Percentiles rank a stretch among this genome's conserved stretches.
These are phyloP conservation scores for Ophiostoma quercus DNA, from an alignment of 2,329 filamentous ascomycete genomes.

Conservation along the genomic window DNA sequence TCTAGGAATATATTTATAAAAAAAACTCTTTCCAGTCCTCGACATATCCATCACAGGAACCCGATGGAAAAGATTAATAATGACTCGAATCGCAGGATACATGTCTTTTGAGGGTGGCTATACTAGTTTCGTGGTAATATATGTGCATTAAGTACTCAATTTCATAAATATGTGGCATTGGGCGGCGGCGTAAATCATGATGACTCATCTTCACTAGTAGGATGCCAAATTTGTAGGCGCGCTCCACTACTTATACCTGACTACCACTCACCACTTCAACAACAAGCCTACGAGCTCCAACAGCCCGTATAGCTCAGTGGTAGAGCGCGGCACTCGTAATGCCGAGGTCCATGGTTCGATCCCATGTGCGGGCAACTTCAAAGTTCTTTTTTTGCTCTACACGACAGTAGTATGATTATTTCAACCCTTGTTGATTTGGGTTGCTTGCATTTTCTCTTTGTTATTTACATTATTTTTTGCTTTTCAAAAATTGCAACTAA, in stretches of 20 bases:
- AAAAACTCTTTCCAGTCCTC: no score
- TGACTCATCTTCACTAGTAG: background rate
- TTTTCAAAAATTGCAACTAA: background rate
- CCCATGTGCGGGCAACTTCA: constrained; percentile 11
- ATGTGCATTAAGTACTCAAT: no score
- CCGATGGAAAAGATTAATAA: no score
- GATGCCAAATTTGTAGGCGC: background rate
- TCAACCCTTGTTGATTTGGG: no score
- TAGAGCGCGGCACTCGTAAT: constrained; percentile 18
- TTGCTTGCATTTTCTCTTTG: no score
- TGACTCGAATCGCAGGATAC: no score
- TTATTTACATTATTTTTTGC: background rate
- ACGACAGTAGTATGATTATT: background rate
- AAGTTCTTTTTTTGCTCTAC: background rate
- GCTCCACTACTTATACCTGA: background rate
- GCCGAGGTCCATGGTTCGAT: constrained; percentile 18
- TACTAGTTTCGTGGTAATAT: no score
- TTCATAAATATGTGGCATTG: no score
- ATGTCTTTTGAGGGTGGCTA: no score
- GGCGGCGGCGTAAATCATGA: background rate
- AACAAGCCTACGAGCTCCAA: constrained; percentile 9
- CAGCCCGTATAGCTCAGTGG: constrained; percentile 18
- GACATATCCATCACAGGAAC: no score
- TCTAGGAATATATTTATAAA: no score
- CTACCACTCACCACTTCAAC: background rate